Evolutionary conservation across 371 early-diverging fungal genomes (phyloP).

Genomic region (Circinella minor): DNA sequence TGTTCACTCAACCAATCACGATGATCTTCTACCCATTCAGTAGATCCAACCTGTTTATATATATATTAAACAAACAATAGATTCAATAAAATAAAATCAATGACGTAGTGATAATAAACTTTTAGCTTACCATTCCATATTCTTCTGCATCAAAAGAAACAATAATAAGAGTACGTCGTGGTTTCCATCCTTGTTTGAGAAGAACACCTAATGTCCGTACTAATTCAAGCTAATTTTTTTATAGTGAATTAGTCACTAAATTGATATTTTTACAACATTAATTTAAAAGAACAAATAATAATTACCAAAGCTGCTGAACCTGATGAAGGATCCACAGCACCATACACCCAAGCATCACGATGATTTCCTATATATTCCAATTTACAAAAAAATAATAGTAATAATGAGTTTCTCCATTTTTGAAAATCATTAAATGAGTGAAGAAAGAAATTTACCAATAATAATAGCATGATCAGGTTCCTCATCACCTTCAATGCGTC

Average conservation of each 20-base stretch:
- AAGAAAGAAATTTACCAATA: constrained; percentile 35
- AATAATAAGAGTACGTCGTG: constrained; percentile 58
- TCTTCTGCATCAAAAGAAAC: constrained; percentile 71
- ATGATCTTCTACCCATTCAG: constrained; percentile 68
- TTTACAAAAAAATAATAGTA: not conserved
- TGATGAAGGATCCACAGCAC: constrained; percentile 68
- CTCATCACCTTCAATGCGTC: constrained; percentile 57
- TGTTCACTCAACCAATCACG: constrained; percentile 55
- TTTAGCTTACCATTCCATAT: constrained; percentile 38
- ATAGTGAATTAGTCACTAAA: not conserved
- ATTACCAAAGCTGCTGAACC: constrained; percentile 57
- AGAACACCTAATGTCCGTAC: constrained; percentile 55
- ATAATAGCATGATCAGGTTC: constrained; percentile 62
- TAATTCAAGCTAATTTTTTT: constrained; percentile 37
- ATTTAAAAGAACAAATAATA: not conserved
- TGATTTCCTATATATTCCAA: constrained; percentile 40
- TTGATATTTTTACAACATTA: not conserved
- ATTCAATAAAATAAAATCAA: not conserved
- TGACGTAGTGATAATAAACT: too few species aligned
- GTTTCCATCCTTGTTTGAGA: constrained; percentile 59
- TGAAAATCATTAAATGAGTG: not conserved
- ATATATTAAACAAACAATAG: not conserved
- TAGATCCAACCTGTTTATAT: constrained; percentile 53
- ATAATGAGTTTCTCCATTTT: not conserved
- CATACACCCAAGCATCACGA: constrained; percentile 70